phyloP scores from a whole-genome alignment of 208 protist genomes.

The Acanthamoeba triangularis region DNA sequence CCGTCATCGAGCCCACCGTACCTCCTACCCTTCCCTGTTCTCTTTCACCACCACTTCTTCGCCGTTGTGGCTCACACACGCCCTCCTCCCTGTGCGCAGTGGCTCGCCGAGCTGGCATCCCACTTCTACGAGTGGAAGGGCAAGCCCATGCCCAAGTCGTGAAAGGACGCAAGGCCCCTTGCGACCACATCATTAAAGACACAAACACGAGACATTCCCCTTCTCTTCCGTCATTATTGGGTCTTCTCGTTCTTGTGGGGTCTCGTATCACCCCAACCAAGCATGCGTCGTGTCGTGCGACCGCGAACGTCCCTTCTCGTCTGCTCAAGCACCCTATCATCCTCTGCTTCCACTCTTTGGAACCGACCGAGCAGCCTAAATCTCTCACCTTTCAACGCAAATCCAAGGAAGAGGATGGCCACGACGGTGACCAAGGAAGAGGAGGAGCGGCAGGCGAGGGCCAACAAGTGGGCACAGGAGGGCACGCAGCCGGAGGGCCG shows the following conservation, averaged over 20 bases:
- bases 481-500: constrained; percentile 29
- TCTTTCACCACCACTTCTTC: background rate
- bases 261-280: no score
- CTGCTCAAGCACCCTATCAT: background rate
- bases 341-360: background rate
- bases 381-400: background rate
- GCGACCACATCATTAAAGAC: background rate
- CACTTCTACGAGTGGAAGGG: constrained; percentile 89
- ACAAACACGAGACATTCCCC: no score
- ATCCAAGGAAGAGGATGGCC: background rate
- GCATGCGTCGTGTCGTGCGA: background rate
- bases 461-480: background rate
- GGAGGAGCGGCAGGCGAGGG: background rate
- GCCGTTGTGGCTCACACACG: no score
- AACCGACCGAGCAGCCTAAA: background rate
- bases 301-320: background rate
- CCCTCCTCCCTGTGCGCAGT: constrained; percentile 5
- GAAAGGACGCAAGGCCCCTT: background rate
- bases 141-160: constrained; percentile 60
- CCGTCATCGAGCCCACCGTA: constrained; percentile 86
- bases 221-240: no score
- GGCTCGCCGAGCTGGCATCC: constrained; percentile 90
- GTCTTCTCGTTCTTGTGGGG: no score
- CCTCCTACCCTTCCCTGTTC: background rate
- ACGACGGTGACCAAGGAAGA: background rate